Base-by-base conservation (phyloP, 768 basidiomycete species). In the Imleria badia region DNA sequence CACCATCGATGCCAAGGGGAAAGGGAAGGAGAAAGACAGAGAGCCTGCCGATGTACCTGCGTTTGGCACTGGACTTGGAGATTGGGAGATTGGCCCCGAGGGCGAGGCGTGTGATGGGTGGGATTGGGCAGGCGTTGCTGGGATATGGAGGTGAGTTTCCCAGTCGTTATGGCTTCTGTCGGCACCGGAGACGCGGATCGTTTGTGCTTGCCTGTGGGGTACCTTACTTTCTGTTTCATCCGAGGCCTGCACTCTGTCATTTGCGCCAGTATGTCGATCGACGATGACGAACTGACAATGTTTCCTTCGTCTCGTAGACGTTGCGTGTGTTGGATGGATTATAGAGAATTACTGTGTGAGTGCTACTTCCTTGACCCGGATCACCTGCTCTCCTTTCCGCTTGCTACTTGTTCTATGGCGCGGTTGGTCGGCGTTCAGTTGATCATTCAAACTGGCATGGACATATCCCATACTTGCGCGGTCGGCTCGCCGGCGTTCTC, bases 61-160 rank as follows among this genome's bases (percentile, higher is more conserved):
- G 6, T 6, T 3, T 12, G 46, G 19, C 3, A 1, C 5, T 13
- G 39, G 6, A 15, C 45, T 63, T 20, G 56, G 53, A 0, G 64
- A 68, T 23, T 67, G 66, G 66, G 66, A 61, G 29, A 30, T 57
- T 1, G 66, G 66, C 0, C 40, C 43, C 10, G 63, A 60, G 13
- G 61, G 54, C 2, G 70, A 62, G 26, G 55, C 56, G 5, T 70
- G 68, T 44, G 67, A 70, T 6, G 81, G 81, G 5, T 82, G 80
- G 81, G 82, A 83, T 60, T 84, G 83, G 82, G 83, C 81, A 2
- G 82, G 80, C 9, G 79, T 76, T 3, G 64, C 72, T 40, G 82
- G 82, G 17, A 69, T 75, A 45, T 84, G 82, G 81, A 74, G 75
- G 81, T 81, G 60, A 60, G 79, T 69, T 5, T 3, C 11, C 14